phyloP scores from a whole-genome alignment of 2,329 filamentous ascomycete genomes.

The Beauveria scarabaeidicola region DNA sequence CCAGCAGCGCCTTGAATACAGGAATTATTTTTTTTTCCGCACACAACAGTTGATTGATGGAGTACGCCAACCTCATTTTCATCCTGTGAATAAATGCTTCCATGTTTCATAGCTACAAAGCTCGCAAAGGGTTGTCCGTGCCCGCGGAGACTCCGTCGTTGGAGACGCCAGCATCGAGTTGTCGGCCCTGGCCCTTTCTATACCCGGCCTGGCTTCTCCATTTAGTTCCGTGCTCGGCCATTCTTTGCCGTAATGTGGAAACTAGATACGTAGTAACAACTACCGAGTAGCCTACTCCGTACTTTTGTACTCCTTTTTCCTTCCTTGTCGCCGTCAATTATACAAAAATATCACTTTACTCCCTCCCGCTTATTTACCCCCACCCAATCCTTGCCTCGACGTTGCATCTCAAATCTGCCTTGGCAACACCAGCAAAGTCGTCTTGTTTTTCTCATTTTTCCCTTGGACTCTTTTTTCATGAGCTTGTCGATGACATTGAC shows the following conservation, averaged over 20 bases:
- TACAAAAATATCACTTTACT: neutral
- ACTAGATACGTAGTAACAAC: no score
- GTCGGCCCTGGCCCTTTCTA: neutral
- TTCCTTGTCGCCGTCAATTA: neutral
- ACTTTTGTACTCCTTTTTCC: neutral
- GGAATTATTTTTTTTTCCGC: no score
- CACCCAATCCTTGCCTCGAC: neutral
- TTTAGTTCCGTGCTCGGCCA: neutral
- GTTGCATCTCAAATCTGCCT: neutral
- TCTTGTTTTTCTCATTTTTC: neutral
- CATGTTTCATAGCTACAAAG: no score
- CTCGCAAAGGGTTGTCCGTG: neutral
- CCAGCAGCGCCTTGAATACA: no score
- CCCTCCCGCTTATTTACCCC: neutral
- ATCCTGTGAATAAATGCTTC: no score
- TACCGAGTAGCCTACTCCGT: neutral
- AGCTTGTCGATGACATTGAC: neutral
- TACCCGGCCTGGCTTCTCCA: neutral
- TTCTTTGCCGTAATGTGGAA: neutral
- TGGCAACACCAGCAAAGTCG: neutral
- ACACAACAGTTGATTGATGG: no score
- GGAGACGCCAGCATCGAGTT: neutral
- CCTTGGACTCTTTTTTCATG: neutral
- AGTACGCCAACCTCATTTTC: no score
- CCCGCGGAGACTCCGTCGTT: neutral